These are phyloP conservation scores for Rhizophora mangle DNA, from an alignment of 345 rosid species.

Conservation along the genomic window DNA sequence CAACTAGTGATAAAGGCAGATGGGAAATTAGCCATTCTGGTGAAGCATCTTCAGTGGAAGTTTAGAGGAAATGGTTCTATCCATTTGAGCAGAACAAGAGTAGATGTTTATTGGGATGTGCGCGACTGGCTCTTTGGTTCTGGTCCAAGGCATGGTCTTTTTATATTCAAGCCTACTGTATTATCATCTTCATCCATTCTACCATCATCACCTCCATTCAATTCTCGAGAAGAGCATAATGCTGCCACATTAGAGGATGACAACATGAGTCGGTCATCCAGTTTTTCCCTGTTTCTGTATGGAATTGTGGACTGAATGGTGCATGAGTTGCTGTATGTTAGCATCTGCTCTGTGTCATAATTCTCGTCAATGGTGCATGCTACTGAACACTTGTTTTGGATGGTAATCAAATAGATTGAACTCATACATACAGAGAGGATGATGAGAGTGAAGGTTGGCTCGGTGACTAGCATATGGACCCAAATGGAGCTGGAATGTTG, in stretches of 20 bases:
- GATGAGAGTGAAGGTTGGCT: background rate
- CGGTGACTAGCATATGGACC: conserved; percentile 27
- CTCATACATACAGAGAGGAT: background rate
- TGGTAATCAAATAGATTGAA: conserved; percentile 1
- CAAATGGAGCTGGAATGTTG: conserved; percentile 30
- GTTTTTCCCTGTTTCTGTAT: conserved; percentile 48
- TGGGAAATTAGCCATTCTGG: conserved; percentile 37
- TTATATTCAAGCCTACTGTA: conserved; percentile 43
- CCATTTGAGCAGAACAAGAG: conserved; percentile 25
- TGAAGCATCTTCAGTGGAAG: conserved; percentile 58
- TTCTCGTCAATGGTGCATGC: background rate
- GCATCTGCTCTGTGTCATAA: background rate
- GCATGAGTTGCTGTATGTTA: background rate
- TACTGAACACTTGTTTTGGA: background rate
- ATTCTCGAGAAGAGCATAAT: conserved; percentile 16
- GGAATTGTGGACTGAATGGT: conserved; percentile 39
- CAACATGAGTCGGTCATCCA: conserved; percentile 27
- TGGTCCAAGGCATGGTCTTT: conserved; percentile 51
- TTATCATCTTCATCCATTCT: conserved; percentile 4
- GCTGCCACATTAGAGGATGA: conserved; percentile 21
- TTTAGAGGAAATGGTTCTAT: conserved; percentile 53
- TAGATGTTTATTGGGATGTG: conserved; percentile 53
- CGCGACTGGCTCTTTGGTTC: conserved; percentile 56
- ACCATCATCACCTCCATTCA: conserved; percentile 18
- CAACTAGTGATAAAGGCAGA: conserved; percentile 47